phyloP scores from a whole-genome alignment of 75 land plant genomes.

The Adiantum capillusveneris region DNA sequence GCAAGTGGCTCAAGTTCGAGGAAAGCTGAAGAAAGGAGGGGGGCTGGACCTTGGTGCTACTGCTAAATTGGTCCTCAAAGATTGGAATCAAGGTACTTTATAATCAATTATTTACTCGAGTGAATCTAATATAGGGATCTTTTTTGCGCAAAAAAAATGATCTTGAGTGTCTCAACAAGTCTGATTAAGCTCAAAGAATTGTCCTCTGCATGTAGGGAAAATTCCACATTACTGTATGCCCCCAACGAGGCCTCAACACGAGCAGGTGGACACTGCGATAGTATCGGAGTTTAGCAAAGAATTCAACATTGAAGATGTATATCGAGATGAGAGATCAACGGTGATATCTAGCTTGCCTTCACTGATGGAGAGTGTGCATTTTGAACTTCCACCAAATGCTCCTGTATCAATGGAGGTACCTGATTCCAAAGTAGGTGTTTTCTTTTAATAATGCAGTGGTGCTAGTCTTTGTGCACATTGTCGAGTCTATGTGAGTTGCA shows the following conservation, averaged over 20 bases:
- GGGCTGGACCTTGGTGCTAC: slow-evolving; percentile 65
- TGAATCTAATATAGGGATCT: not conserved
- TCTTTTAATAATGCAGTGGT: not conserved
- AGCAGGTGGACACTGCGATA: slow-evolving; percentile 44
- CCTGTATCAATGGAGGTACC: slow-evolving; percentile 66
- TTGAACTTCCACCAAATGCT: slow-evolving; percentile 59
- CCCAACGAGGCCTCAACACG: slow-evolving; percentile 49
- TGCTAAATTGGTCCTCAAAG: slow-evolving; percentile 84
- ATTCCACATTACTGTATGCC: slow-evolving; percentile 88
- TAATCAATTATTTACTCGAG: not conserved
- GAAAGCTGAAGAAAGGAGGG: slow-evolving; percentile 91
- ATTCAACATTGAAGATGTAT: slow-evolving; percentile 76
- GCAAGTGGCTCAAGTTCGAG: slow-evolving; percentile 76
- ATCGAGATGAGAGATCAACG: slow-evolving; percentile 52
- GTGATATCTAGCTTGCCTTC: slow-evolving; percentile 72
- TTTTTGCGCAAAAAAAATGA: too few relatives aligned
- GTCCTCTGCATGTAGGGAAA: slow-evolving; percentile 52
- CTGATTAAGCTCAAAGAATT: not conserved
- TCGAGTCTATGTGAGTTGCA: not conserved
- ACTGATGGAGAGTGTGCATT: slow-evolving; percentile 45
- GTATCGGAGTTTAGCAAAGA: slow-evolving; percentile 73
- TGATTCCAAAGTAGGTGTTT: slow-evolving; percentile 40
- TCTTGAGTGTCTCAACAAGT: not conserved
- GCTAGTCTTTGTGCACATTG: not conserved
- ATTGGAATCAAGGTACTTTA: slow-evolving; percentile 90